These are phyloP conservation scores for Amanita muscaria DNA, from an alignment of 768 basidiomycete species.

Conservation along the genomic window DNA sequence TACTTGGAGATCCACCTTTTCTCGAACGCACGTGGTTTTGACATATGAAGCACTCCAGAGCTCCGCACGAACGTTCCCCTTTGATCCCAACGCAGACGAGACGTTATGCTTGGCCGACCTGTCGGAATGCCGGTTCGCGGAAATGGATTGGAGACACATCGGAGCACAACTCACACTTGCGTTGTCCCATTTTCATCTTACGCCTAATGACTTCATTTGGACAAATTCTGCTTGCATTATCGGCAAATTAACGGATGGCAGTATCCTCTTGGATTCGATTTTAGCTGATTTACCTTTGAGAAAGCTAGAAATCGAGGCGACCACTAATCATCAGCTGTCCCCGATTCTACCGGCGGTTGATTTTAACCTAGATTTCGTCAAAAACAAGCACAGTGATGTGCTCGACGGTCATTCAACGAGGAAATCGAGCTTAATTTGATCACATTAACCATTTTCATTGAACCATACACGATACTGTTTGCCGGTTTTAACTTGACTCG, in stretches of 20 bases:
- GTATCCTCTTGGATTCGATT: constrained; percentile 1
- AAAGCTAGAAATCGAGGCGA: constrained; percentile 1
- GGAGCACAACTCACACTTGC: background rate
- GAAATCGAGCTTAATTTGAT: too few relatives aligned
- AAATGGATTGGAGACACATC: constrained; percentile 4
- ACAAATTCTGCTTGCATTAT: constrained; percentile 1
- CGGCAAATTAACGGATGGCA: constrained; percentile 1
- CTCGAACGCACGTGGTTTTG: constrained; percentile 2
- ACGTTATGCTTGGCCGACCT: background rate
- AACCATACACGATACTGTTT: background rate
- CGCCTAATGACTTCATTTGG: background rate
- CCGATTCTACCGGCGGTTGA: background rate
- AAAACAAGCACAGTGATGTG: background rate
- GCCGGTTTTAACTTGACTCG: background rate
- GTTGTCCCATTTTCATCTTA: constrained; percentile 1
- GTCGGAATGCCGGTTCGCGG: background rate
- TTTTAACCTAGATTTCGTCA: background rate
- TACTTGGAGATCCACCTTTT: constrained; percentile 11
- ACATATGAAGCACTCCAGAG: constrained; percentile 3
- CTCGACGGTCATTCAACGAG: too few relatives aligned
- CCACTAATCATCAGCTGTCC: background rate
- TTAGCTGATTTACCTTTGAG: background rate
- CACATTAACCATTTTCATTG: too few relatives aligned
- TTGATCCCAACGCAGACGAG: constrained; percentile 2
- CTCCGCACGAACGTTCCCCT: background rate